phyloP scores from a whole-genome alignment of 495 filamentous ascomycete species.

The Halenospora varia region DNA sequence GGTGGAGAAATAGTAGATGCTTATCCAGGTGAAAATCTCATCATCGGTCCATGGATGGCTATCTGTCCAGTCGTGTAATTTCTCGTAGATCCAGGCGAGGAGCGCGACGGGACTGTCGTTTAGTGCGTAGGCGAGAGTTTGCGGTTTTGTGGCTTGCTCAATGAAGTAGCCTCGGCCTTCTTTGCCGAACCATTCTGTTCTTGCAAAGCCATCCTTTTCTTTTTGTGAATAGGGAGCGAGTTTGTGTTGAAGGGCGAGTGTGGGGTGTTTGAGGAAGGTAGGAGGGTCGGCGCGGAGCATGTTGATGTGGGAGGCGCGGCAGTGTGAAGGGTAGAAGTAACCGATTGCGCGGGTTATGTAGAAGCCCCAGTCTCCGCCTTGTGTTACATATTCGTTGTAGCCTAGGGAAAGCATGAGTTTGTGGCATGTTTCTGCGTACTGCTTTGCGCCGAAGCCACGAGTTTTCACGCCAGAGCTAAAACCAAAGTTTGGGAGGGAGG shows the following conservation, averaged over 20 bases:
- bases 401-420: conserved; percentile 64
- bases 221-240: conserved; percentile 18
- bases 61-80: conserved; percentile 66
- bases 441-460: conserved; percentile 52
- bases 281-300: conserved; percentile 30
- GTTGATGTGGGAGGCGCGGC: conserved; percentile 52
- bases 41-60: conserved; percentile 64
- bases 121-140: conserved; percentile 56
- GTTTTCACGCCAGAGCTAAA: conserved; percentile 41
- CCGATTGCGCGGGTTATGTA: conserved; percentile 57
- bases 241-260: conserved; percentile 17
- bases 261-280: conserved; percentile 13
- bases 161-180: conserved; percentile 44
- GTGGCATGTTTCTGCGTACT: conserved; percentile 59
- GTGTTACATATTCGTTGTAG: conserved; percentile 63
- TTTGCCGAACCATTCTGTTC: conserved; percentile 36
- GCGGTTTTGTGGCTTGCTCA: conserved; percentile 57
- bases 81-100: conserved; percentile 70
- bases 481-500: conserved; percentile 65
- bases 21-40: conserved; percentile 62
- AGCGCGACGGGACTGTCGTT: conserved; percentile 58
- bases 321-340: conserved; percentile 49
- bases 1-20: conserved; percentile 55
- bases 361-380: conserved; percentile 71
- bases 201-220: conserved; percentile 39